Conservation (phyloP, 192 early-diverging fungal species). For the Coemansia brasiliensis region DNA sequence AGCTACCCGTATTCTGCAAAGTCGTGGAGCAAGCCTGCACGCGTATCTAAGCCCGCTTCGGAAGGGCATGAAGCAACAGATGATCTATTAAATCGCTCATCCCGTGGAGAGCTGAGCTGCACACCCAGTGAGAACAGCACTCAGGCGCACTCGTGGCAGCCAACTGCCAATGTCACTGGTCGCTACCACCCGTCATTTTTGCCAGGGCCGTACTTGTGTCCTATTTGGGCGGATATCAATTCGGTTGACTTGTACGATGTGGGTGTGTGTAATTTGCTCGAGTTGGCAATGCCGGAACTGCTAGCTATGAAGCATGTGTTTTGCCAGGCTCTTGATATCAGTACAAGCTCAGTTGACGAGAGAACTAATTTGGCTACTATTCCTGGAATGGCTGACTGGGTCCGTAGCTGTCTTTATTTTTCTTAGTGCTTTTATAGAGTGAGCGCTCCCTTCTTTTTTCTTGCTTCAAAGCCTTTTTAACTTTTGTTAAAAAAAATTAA, state of each 20-base stretch:
- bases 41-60: slow-evolving; percentile 1
- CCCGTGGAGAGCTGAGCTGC: neutral
- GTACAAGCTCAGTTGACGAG: slow-evolving; percentile 34
- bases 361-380: slow-evolving; percentile 37
- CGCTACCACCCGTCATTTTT: slow-evolving; percentile 43
- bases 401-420: slow-evolving; percentile 24
- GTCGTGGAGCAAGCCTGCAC: slow-evolving; percentile 30
- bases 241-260: slow-evolving; percentile 53
- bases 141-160: slow-evolving; percentile 11
- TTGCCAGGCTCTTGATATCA: slow-evolving; percentile 46
- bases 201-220: slow-evolving; percentile 49
- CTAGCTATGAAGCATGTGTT: slow-evolving; percentile 53
- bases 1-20: slow-evolving; percentile 47
- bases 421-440: neutral
- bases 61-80: neutral
- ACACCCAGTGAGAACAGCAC: slow-evolving; percentile 38
- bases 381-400: slow-evolving; percentile 45
- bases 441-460: neutral
- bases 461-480: neutral
- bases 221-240: slow-evolving; percentile 52
- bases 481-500: neutral
- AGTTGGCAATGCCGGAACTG: slow-evolving; percentile 47
- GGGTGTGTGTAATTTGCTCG: slow-evolving; percentile 42
- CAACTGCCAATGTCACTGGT: slow-evolving; percentile 43
- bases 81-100: neutral